Conservation (phyloP, 2,329 filamentous ascomycete genomes). For the Fusarium austroafricanum region DNA sequence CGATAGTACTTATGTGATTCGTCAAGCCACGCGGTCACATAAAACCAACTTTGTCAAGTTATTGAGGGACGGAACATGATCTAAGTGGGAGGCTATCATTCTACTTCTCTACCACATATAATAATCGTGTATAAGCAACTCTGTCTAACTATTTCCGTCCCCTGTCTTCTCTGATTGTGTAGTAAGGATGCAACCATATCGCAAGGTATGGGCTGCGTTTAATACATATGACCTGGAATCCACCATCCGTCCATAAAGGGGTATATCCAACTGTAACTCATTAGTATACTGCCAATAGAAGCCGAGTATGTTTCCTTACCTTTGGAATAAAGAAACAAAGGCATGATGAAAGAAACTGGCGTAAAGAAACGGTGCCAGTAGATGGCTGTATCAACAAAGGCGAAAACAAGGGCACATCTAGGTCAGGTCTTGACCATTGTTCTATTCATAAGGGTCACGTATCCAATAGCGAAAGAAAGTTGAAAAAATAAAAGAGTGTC, state of each 20-base stretch:
- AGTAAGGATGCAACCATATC: neutral
- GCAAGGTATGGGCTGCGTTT: neutral
- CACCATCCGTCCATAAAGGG: neutral
- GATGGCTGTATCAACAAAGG: constrained; percentile 16
- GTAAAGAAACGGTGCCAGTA: constrained; percentile 6
- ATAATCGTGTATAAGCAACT: neutral
- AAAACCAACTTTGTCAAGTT: neutral
- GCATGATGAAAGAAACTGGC: neutral
- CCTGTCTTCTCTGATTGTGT: neutral
- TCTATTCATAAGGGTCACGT: constrained; percentile 9
- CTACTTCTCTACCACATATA: constrained; percentile 7
- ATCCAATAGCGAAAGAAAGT: neutral
- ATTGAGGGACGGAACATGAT: neutral
- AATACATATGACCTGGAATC: neutral
- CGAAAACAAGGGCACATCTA: neutral
- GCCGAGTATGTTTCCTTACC: neutral
- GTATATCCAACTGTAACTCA: constrained; percentile 17
- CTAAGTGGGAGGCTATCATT: constrained; percentile 12
- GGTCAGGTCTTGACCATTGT: neutral
- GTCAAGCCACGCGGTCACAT: neutral
- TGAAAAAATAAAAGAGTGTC: neutral
- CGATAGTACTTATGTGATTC: constrained; percentile 3
- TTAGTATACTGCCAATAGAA: neutral
- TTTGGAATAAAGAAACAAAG: neutral
- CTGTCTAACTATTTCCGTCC: neutral